These are phyloP conservation scores for Mucor plumbeus DNA, from an alignment of 371 early-diverging fungal species.

Conservation along the genomic window DNA sequence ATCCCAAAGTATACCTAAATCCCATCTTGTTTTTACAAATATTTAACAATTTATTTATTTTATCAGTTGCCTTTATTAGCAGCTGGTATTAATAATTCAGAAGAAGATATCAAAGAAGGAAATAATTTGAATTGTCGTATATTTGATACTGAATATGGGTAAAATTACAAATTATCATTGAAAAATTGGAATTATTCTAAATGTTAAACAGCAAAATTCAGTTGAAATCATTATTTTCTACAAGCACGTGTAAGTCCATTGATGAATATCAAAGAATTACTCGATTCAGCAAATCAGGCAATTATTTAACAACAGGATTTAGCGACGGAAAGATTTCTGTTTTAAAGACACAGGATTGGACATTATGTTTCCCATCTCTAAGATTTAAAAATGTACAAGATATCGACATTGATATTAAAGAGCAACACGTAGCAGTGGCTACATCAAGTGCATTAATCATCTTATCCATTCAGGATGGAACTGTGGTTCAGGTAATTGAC, in stretches of 20 bases:
- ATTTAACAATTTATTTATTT: background rate
- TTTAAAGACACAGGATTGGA: conserved; percentile 55
- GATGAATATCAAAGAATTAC: conserved; percentile 54
- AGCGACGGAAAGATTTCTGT: conserved; percentile 69
- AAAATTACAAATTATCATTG: background rate
- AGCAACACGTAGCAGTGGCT: conserved; percentile 38
- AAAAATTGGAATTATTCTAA: background rate
- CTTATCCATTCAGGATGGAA: conserved; percentile 54
- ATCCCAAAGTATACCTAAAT: conserved; percentile 54
- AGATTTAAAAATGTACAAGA: conserved; percentile 65
- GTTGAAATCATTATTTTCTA: conserved; percentile 8
- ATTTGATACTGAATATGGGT: conserved; percentile 52
- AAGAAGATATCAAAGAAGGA: conserved; percentile 52
- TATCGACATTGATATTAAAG: conserved; percentile 53
- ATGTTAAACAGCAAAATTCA: conserved; percentile 2
- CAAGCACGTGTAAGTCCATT: conserved; percentile 29
- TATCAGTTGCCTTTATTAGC: conserved; percentile 38
- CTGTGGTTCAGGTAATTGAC: conserved; percentile 62
- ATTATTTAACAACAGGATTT: conserved; percentile 60
- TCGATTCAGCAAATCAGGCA: conserved; percentile 58
- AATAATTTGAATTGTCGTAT: conserved; percentile 60
- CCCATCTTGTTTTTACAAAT: background rate
- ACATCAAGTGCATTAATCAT: conserved; percentile 54
- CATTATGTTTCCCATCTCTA: conserved; percentile 52
- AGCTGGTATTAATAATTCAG: conserved; percentile 63